Evolutionary conservation across 345 rosid species (phyloP).

Genomic region (Diplotaxis tenuifolia): DNA sequence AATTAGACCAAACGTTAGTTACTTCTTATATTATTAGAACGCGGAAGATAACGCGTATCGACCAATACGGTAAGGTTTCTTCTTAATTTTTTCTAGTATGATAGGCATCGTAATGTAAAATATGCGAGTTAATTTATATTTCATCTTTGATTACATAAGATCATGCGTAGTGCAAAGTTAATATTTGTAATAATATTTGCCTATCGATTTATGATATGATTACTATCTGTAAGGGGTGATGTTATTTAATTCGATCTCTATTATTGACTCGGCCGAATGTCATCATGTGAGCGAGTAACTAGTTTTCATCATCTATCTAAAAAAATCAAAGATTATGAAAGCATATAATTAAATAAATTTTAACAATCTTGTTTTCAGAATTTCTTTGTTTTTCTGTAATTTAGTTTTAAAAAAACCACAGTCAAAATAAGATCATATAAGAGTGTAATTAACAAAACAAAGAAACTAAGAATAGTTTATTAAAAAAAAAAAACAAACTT

Average conservation of each 20-base stretch:
- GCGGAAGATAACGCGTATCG: conserved; percentile 3
- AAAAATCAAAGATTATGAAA: neutral
- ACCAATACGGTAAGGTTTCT: neutral
- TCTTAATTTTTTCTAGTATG: neutral
- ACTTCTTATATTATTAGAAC: neutral
- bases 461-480: neutral
- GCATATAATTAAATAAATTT: too few relatives aligned
- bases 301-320: neutral
- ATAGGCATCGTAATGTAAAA: neutral
- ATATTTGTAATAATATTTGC: neutral
- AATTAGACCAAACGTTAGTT: neutral
- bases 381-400: too few relatives aligned
- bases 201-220: neutral
- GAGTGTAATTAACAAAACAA: neutral
- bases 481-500: neutral
- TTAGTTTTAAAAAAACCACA: too few relatives aligned
- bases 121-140: neutral
- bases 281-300: neutral
- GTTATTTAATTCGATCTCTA: neutral
- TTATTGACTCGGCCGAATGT: conserved; percentile 5
- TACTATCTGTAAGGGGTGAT: neutral
- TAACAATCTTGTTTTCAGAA: neutral
- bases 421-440: neutral
- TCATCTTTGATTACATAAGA: neutral
- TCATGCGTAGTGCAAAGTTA: neutral